phyloP scores from a whole-genome alignment of 129 eudicot genomes.

The Lactuca sativa region DNA sequence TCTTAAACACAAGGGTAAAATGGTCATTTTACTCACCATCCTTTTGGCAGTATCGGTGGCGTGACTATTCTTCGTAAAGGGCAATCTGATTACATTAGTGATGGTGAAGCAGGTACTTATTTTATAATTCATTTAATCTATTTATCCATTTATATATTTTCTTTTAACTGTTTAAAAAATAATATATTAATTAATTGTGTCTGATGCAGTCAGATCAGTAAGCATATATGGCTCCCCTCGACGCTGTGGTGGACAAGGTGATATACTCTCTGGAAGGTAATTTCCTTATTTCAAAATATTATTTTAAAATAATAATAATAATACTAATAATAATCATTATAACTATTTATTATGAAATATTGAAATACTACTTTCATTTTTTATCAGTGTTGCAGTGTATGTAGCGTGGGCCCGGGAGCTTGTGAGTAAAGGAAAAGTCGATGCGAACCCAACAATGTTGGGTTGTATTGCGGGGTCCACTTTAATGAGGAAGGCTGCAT shows the following conservation, averaged over 20 bases:
- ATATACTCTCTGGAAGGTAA: constrained; percentile 97
- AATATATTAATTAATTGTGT: background rate
- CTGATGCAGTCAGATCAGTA: constrained; percentile 66
- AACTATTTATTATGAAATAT: background rate
- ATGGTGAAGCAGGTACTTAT: constrained; percentile 69
- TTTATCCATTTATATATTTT: too few species aligned
- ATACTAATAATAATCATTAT: too few species aligned
- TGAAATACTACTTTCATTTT: background rate
- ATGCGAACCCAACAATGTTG: constrained; percentile 55
- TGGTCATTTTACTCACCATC: background rate
- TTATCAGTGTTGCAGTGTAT: constrained; percentile 81
- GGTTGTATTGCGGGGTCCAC: constrained; percentile 88
- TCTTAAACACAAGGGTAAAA: too few species aligned
- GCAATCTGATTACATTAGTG: constrained; percentile 73
- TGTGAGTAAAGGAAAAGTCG: constrained; percentile 37
- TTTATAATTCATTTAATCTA: background rate
- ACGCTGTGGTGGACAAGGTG: constrained; percentile 99
- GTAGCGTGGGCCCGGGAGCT: constrained; percentile 78
- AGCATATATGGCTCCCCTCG: constrained; percentile 87
- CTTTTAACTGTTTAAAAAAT: background rate
- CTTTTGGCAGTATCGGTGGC: constrained; percentile 74
- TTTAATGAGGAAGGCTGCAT: constrained; percentile 82
- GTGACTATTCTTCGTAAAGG: constrained; percentile 90
- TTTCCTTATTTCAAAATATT: background rate
- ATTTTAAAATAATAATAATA: too few species aligned